phyloP scores from a whole-genome alignment of 805 yeast species.

The Cyberlindnera veronae region DNA sequence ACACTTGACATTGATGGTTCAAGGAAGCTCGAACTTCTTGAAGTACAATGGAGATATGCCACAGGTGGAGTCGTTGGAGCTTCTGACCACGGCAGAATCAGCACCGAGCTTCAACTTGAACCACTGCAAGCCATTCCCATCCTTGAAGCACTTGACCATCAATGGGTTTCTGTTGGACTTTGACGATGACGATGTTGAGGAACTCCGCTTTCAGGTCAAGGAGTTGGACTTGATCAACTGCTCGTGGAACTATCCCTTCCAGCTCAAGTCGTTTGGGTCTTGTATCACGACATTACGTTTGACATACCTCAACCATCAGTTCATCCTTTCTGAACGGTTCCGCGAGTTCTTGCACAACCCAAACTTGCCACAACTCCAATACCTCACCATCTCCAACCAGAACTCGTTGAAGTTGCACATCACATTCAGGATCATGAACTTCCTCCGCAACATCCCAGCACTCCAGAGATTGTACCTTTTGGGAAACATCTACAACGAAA shows the following conservation, averaged over 20 bases:
- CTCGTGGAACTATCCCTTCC: constrained; percentile 57
- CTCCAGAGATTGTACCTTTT: constrained; percentile 27
- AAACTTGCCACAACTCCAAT: constrained; percentile 24
- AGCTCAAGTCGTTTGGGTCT: constrained; percentile 31
- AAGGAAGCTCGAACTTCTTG: constrained; percentile 33
- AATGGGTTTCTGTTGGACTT: constrained; percentile 40
- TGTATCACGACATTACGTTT: constrained; percentile 26
- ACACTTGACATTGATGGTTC: constrained; percentile 24
- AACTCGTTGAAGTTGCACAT: constrained; percentile 29
- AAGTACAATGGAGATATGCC: constrained; percentile 28
- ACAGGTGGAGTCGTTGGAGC: constrained; percentile 16
- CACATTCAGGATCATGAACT: constrained; percentile 30
- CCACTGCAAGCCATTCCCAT: constrained; percentile 38
- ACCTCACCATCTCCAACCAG: constrained; percentile 29
- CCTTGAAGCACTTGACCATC: constrained; percentile 34
- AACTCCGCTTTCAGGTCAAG: constrained; percentile 17
- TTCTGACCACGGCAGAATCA: constrained; percentile 22
- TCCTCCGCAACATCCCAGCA: constrained; percentile 31
- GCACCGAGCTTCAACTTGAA: constrained; percentile 37
- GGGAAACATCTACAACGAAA: constrained; percentile 34
- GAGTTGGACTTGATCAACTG: constrained; percentile 39
- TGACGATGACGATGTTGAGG: constrained; percentile 32
- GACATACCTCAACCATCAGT: constrained; percentile 30
- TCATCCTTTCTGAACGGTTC: constrained; percentile 35
- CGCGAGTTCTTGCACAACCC: constrained; percentile 30